Evolutionary conservation across 305 asterid genomes (phyloP), one percentile per base, ranked within the genome.

Genomic region (Fraxinus xanthoxyloides): DNA sequence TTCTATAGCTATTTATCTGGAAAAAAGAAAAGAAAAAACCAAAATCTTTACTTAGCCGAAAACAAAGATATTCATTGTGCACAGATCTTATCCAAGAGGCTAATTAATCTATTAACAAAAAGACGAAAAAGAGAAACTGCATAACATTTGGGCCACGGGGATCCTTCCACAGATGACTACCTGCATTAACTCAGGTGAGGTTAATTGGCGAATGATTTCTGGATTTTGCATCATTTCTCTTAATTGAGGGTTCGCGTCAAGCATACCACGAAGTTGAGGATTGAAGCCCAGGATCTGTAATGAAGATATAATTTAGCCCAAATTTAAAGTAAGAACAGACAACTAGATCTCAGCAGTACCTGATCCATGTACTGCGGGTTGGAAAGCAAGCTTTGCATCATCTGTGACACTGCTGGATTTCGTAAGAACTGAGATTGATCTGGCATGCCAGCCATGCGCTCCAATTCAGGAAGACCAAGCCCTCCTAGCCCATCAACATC

Each of bases 201-300:
- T 84, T 80, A 91, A 77, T 75, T 87, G 84, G 15, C 90, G 85
- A 73, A 91, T 78, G 72, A 89, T 15, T 80, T 91, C 93, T 8
- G 95, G 93, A 77, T 90, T 90, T 85, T 88, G 95, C 90, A 89
- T 84, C 91, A 89, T 88, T 81, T 89, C 93, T 81, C 91, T 82
- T 15, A 92, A 80, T 61, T 85, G 92, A 82, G 91, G 93, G 51
- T 90, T 90, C 80, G 35, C 32, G 80, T 87, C 90, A 70, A 91
- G 80, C 88, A 90, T 80, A 63, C 79, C 32, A 26, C 85, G 88
- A 19, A 90, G 84, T 78, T 86, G 89, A 72, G 90, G 89, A 83
- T 78, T 88, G 46, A 76, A 23, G 72, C 85, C 85, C 7, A 88
- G 65, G 34, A 88, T 77, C 94, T 90, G 86, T 83, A 88, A 84